phyloP scores from a whole-genome alignment of 1,284 basidiomycete genomes.

The Veloboletus limbatus region DNA sequence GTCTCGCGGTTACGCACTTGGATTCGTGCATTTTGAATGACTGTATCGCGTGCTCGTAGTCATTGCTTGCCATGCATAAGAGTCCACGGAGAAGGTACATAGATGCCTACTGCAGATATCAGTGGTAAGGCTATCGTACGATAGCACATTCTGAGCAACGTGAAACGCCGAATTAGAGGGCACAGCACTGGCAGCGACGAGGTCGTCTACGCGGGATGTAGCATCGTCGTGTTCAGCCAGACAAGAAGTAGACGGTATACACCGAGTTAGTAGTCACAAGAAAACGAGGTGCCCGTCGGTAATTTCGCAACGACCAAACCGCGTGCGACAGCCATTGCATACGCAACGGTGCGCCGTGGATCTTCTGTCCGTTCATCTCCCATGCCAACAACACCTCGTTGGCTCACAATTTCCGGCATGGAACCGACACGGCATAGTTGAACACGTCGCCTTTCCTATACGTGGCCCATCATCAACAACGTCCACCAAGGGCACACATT shows the following conservation, averaged over 20 bases:
- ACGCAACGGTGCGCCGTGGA: slow-evolving; percentile 55
- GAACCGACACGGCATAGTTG: slow-evolving; percentile 56
- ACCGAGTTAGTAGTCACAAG: no score
- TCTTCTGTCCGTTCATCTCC: slow-evolving; percentile 58
- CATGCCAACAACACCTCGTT: slow-evolving; percentile 54
- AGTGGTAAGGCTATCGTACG: not conserved
- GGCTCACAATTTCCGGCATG: slow-evolving; percentile 48
- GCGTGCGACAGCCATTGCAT: no score
- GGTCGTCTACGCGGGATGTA: slow-evolving; percentile 4
- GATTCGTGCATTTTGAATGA: slow-evolving; percentile 1
- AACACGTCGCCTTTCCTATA: slow-evolving; percentile 46
- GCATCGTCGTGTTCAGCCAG: not conserved
- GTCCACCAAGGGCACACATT: not conserved
- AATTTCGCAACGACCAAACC: no score
- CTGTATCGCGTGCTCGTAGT: not conserved
- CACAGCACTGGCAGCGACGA: not conserved
- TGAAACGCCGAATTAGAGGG: not conserved
- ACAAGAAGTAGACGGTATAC: no score
- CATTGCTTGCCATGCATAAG: not conserved
- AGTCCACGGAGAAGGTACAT: slow-evolving; percentile 1
- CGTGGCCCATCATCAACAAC: not conserved
- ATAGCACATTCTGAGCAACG: not conserved
- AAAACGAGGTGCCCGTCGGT: no score
- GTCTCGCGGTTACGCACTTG: not conserved
- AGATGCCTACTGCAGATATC: slow-evolving; percentile 1